Conservation (phyloP, 306 rosid genomes). For the Parietaria judaica region DNA sequence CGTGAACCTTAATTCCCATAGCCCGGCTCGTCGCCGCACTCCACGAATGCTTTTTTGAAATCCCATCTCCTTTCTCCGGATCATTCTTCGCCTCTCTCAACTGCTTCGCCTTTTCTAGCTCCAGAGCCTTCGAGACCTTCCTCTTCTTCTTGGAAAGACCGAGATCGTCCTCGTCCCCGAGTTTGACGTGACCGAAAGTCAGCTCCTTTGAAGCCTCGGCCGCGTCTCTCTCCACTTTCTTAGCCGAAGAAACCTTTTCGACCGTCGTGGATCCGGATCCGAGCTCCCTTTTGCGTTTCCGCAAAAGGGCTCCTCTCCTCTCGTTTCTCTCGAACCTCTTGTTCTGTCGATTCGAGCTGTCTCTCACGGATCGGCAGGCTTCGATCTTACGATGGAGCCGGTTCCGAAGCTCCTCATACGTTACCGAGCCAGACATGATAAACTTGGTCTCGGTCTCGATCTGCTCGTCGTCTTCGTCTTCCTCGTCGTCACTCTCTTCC, state of each 20-base stretch:
- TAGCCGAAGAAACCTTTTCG: slow-evolving; percentile 16
- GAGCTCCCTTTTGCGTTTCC: slow-evolving; percentile 52
- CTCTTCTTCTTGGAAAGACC: slow-evolving; percentile 63
- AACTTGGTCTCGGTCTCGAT: slow-evolving; percentile 29
- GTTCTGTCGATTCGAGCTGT: slow-evolving; percentile 31
- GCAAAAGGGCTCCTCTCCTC: slow-evolving; percentile 24
- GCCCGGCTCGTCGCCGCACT: slow-evolving; percentile 71
- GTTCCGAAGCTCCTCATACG: slow-evolving; percentile 65
- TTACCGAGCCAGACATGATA: slow-evolving; percentile 33
- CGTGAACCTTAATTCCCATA: slow-evolving; percentile 74
- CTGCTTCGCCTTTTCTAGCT: slow-evolving; percentile 68
- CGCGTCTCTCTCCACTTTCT: slow-evolving; percentile 46
- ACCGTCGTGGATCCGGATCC: slow-evolving; percentile 15
- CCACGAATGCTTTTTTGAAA: slow-evolving; percentile 63
- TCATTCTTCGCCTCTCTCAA: slow-evolving; percentile 62
- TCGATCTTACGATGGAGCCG: slow-evolving; percentile 56
- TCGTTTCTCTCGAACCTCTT: slow-evolving; percentile 44
- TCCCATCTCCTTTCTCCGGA: slow-evolving; percentile 56
- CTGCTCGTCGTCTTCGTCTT: slow-evolving; percentile 11
- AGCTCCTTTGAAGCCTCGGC: slow-evolving; percentile 69
- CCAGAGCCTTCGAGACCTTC: slow-evolving; percentile 49
- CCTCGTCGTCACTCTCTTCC: slow-evolving; percentile 17
- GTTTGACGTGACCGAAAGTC: slow-evolving; percentile 61
- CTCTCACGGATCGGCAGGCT: slow-evolving; percentile 40
- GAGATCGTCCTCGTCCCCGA: slow-evolving; percentile 42